phyloP scores from a whole-genome alignment of 176 grass and related monocot genomes.

The Musa beccarii region DNA sequence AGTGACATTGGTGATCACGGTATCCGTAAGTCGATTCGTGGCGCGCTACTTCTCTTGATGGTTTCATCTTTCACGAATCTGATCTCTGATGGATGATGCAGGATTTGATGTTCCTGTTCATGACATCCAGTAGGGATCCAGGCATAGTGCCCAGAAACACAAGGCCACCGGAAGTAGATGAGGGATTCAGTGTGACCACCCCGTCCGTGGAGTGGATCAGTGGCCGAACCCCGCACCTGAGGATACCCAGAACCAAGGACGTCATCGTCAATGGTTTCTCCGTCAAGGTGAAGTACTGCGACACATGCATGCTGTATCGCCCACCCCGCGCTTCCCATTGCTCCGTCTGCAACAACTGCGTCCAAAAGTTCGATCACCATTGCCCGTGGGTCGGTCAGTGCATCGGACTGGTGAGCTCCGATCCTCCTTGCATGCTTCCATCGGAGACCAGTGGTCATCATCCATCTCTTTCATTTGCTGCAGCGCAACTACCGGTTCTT shows the following conservation, averaged over 20 bases:
- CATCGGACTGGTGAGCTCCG: constrained; percentile 52
- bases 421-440: too few species aligned
- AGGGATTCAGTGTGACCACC: constrained; percentile 19
- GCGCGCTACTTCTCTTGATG: not conserved
- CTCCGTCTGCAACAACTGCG: constrained; percentile 70
- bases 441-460: too few species aligned
- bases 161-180: constrained; percentile 41
- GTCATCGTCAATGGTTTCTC: constrained; percentile 41
- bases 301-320: constrained; percentile 58
- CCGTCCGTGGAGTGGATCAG: constrained; percentile 63
- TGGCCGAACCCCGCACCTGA: constrained; percentile 35
- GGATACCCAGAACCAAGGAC: constrained; percentile 38
- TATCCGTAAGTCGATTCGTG: constrained; percentile 21
- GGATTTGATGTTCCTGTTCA: constrained; percentile 57
- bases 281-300: constrained; percentile 55
- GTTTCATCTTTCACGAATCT: not conserved
- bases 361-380: constrained; percentile 71
- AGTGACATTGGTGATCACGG: constrained; percentile 26
- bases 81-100: constrained; percentile 19
- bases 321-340: constrained; percentile 50
- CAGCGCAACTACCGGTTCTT: constrained; percentile 71
- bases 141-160: constrained; percentile 57
- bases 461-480: constrained; percentile 1
- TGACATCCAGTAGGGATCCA: constrained; percentile 48
- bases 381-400: constrained; percentile 80